Evolutionary conservation across 306 rosid species (phyloP), one percentile per base, ranked within the genome.

Genomic region (Vicia faba): DNA sequence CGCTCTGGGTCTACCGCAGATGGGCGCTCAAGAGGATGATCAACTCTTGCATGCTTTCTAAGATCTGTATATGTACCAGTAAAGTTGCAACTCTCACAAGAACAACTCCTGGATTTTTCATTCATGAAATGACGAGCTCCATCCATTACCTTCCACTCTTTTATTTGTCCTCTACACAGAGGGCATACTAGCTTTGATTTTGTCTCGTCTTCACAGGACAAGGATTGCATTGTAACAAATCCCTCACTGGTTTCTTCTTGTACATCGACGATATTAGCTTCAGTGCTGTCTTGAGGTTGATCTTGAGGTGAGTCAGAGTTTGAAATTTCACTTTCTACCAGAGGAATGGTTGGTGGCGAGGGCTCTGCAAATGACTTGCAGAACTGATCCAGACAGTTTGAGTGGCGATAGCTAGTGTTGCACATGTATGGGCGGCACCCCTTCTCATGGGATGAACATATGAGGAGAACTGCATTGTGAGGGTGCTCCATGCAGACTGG

Each of bases 381-480:
- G 80, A 88, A 95, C 81, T 88, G 97, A 81, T 95, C 97, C 28
- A 90, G 89, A 76, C 99, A 95, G 73, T 95, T 95, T 33, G 99
- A 95, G 82, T 95, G 99, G 72, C 99, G 99, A 76, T 86, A 79
- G 79, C 99, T 95, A 36, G 99, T 95, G 82, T 95, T 84, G 66
- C 99, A 95, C 99, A 95, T 95, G 85, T 83, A 95, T 44, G 99
- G 97, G 36, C 97, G 97, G 78, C 97, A 95, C 25, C 99, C 97
- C 72, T 85, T 90, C 64, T 84, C 96, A 58, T 86, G 86, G 26
- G 99, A 90, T 20, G 99, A 88, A 74, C 99, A 95, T 25, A 90
- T 79, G 43, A 95, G 97, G 11, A 95, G 89, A 81, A 95, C 96
- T 11, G 97, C 92, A 78, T 90, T 95, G 79, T 95, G 99, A 49